phyloP scores from a whole-genome alignment of 1,284 basidiomycete genomes.

The Austroboletus niveus region DNA sequence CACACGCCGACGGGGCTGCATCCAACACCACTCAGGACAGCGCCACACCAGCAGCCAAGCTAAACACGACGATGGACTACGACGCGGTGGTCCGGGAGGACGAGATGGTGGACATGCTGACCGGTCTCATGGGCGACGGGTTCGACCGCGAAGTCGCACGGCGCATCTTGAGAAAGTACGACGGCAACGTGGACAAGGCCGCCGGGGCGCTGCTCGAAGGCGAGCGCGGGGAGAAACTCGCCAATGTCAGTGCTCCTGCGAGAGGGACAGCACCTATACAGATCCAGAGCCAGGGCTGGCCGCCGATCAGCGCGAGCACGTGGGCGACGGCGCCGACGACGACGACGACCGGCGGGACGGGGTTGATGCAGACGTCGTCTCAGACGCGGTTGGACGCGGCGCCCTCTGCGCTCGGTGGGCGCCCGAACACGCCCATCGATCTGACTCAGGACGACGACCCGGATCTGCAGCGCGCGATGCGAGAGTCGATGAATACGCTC shows the following conservation, averaged over 20 bases:
- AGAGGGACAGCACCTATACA: neutral
- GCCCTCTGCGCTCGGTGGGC: constrained; percentile 30
- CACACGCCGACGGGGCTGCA: neutral
- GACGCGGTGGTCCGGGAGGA: constrained; percentile 19
- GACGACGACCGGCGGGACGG: neutral
- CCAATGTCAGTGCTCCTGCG: neutral
- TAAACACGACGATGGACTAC: constrained; percentile 1
- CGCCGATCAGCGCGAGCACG: neutral
- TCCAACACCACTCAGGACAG: neutral
- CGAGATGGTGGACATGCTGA: constrained; percentile 28
- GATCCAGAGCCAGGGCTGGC: constrained; percentile 14
- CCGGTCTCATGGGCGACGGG: constrained; percentile 33
- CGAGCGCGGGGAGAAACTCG: constrained; percentile 38
- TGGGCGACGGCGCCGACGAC: neutral
- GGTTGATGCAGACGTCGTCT: neutral
- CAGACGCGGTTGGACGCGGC: constrained; percentile 2
- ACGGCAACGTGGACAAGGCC: constrained; percentile 59
- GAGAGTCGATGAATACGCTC: constrained; percentile 47
- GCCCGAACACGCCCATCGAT: constrained; percentile 45
- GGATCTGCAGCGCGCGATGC: constrained; percentile 50
- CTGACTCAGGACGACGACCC: constrained; percentile 54
- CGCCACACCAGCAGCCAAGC: neutral
- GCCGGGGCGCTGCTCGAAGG: constrained; percentile 58
- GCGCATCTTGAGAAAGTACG: constrained; percentile 54
- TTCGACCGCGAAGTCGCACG: constrained; percentile 47